These are phyloP conservation scores for Yamadazyma triangularis DNA, from an alignment of 1,139 yeast species.

Conservation along the genomic window DNA sequence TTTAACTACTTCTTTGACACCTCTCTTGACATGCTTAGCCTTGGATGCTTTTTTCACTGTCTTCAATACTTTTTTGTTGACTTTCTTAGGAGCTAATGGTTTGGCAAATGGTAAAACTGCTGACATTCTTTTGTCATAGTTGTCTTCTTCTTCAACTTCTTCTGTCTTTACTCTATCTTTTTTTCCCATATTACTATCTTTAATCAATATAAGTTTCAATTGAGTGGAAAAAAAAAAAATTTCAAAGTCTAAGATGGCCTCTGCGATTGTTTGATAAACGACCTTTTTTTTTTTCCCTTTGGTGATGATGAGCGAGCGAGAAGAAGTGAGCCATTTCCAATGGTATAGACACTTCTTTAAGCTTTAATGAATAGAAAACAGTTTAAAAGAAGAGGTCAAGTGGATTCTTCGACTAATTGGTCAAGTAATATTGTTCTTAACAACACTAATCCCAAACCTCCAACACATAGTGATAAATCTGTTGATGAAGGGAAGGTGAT, in stretches of 20 bases:
- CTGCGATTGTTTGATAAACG: background rate
- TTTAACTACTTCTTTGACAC: constrained; percentile 98
- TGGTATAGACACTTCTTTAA: no score
- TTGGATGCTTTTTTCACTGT: constrained; percentile 96
- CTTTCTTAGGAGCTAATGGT: constrained; percentile 94
- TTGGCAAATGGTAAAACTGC: constrained; percentile 90
- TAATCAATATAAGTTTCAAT: background rate
- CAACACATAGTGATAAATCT: no score
- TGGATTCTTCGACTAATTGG: no score
- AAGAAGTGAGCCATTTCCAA: no score
- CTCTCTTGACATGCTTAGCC: constrained; percentile 97
- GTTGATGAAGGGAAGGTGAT: background rate
- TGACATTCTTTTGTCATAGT: constrained; percentile 87
- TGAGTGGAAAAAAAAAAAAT: constrained; percentile 10
- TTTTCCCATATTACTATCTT: constrained; percentile 43
- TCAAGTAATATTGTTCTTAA: no score
- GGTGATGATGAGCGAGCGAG: no score
- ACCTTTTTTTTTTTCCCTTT: no score
- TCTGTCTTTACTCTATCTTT: constrained; percentile 27
- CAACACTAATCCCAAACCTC: no score
- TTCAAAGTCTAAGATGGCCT: constrained; percentile 2
- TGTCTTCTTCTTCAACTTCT: constrained; percentile 57
- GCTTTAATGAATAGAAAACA: background rate
- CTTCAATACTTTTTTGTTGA: constrained; percentile 92
- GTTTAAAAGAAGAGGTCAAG: background rate